These are phyloP conservation scores for Fusarium virguliforme DNA, from an alignment of 2,329 filamentous ascomycete species.

Conservation along the genomic window DNA sequence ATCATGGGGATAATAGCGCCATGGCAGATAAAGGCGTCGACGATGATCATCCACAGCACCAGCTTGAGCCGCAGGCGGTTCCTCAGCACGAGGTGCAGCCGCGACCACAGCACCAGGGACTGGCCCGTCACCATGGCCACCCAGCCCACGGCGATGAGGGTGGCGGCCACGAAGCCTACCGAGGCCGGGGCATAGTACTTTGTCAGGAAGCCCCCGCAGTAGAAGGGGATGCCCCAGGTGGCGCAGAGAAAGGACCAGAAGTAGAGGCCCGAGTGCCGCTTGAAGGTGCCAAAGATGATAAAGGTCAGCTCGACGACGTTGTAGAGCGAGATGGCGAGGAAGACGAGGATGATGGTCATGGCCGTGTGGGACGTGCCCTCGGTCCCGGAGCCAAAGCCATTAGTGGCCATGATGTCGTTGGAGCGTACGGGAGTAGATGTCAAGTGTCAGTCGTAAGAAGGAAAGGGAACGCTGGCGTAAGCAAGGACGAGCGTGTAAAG, in stretches of 20 bases:
- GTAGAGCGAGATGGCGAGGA: conserved; percentile 55
- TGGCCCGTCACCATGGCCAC: conserved; percentile 73
- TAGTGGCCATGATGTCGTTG: conserved; percentile 29
- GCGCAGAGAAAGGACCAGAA: conserved; percentile 59
- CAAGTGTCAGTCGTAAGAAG: not conserved
- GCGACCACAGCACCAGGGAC: conserved; percentile 74
- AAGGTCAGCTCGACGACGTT: conserved; percentile 57
- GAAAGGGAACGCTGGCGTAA: not conserved
- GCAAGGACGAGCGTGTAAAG: not conserved
- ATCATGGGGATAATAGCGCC: conserved; percentile 69
- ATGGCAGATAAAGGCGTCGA: conserved; percentile 68
- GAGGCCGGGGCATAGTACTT: conserved; percentile 53
- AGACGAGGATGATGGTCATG: conserved; percentile 51
- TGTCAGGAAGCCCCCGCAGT: conserved; percentile 64
- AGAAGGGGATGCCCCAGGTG: conserved; percentile 55
- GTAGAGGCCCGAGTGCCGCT: conserved; percentile 56
- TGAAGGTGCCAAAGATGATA: conserved; percentile 58
- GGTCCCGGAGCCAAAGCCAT: conserved; percentile 48
- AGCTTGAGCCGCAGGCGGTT: conserved; percentile 64
- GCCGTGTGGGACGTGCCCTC: conserved; percentile 40
- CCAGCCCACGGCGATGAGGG: conserved; percentile 51
- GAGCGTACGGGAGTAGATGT: not conserved
- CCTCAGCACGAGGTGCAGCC: conserved; percentile 72
- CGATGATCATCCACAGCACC: conserved; percentile 72
- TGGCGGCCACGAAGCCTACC: conserved; percentile 44